phyloP scores from a whole-genome alignment of 2,329 filamentous ascomycete species.

The Colletotrichum eleusines region DNA sequence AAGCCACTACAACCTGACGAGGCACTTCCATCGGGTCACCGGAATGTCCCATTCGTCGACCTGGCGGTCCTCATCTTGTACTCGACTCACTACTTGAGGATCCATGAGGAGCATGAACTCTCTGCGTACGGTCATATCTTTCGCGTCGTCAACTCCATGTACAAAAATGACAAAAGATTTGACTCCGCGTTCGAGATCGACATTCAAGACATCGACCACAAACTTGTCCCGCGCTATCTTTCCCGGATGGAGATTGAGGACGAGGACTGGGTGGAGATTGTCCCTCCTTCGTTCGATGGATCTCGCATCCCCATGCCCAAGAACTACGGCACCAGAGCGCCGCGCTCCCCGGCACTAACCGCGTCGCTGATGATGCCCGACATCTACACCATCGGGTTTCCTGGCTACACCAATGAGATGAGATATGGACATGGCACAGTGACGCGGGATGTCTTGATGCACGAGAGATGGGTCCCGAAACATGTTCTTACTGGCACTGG shows the following conservation, averaged over 20 bases:
- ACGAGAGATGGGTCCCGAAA: not conserved
- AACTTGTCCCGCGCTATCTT: not conserved
- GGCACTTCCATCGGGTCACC: not conserved
- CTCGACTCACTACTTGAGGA: slow-evolving; percentile 6
- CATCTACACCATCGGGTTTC: slow-evolving; percentile 3
- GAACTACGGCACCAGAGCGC: not conserved
- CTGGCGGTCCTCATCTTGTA: slow-evolving; percentile 2
- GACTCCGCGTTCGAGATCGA: not conserved
- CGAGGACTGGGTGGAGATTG: slow-evolving; percentile 10
- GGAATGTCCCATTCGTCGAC: not conserved
- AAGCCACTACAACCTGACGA: not conserved
- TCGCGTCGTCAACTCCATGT: not conserved
- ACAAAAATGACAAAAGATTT: not conserved
- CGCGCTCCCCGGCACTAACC: not conserved
- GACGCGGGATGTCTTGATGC: not conserved
- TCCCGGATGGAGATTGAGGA: not conserved
- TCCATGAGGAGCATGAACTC: slow-evolving; percentile 8
- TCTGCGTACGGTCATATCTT: slow-evolving; percentile 22
- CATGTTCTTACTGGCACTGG: not conserved
- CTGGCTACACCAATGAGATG: not conserved
- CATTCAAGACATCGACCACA: not conserved
- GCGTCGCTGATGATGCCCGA: slow-evolving; percentile 12
- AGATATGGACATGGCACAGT: rapidly evolving
- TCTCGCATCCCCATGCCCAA: slow-evolving; percentile 1
- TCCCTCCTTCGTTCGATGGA: slow-evolving; percentile 14